These are phyloP conservation scores for Teratosphaeriaceae sp. DNA, from an alignment of 2,329 filamentous ascomycete genomes.

Conservation along the genomic window DNA sequence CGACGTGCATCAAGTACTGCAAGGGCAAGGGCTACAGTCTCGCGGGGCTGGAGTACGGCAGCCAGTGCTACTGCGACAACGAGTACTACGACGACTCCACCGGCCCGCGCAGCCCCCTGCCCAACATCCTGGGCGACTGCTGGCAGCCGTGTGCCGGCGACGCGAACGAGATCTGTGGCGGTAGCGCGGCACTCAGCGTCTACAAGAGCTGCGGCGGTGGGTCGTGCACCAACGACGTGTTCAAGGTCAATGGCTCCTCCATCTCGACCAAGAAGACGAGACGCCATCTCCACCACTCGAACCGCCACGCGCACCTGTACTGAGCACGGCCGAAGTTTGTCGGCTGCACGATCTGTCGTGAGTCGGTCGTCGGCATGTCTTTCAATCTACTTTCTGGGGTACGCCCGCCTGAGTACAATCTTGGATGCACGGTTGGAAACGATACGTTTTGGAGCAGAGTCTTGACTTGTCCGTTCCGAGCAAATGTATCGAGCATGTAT, in stretches of 20 bases:
- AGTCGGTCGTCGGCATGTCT: too few species aligned
- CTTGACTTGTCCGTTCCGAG: too few species aligned
- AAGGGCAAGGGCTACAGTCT: conserved; percentile 41
- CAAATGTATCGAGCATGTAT: too few species aligned
- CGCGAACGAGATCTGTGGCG: conserved; percentile 32
- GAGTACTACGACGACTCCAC: conserved; percentile 20
- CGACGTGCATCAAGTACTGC: conserved; percentile 51
- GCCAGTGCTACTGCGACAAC: conserved; percentile 51
- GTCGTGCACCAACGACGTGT: conserved; percentile 18
- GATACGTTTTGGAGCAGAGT: too few species aligned
- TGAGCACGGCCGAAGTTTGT: too few species aligned
- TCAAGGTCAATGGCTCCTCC: conserved; percentile 7
- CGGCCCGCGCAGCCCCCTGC: conserved; percentile 8
- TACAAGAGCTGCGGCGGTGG: conserved; percentile 32
- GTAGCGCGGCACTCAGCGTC: conserved; percentile 28
- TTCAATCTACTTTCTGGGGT: too few species aligned
- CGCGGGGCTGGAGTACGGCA: conserved; percentile 52
- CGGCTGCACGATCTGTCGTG: too few species aligned
- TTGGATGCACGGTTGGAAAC: too few species aligned
- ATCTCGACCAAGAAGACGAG: not conserved
- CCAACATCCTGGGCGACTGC: conserved; percentile 51
- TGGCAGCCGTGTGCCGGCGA: conserved; percentile 49
- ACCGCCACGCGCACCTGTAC: not conserved
- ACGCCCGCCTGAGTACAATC: too few species aligned
- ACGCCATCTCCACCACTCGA: not conserved